These are phyloP conservation scores for Luzula sylvatica DNA, from an alignment of 176 grass and related monocot species.

Conservation along the genomic window DNA sequence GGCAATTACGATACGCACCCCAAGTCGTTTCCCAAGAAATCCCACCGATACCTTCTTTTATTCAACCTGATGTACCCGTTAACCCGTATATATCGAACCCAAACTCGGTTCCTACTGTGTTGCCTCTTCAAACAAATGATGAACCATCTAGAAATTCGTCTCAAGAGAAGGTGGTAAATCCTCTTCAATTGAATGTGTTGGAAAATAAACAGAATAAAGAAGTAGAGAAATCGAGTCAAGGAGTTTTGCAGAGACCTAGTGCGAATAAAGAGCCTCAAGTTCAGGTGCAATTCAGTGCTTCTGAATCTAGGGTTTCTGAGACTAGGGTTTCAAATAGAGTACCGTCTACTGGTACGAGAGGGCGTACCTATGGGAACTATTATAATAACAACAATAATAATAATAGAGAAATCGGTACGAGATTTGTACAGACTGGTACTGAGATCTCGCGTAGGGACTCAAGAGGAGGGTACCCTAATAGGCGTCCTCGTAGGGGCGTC, in stretches of 20 bases:
- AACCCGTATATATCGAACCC: slow-evolving; percentile 39
- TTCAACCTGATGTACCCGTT: slow-evolving; percentile 30
- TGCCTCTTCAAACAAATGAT: slow-evolving; percentile 26
- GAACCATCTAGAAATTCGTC: slow-evolving; percentile 22
- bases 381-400: slow-evolving; percentile 18
- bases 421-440: slow-evolving; percentile 27
- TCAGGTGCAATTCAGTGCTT: slow-evolving; percentile 26
- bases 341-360: slow-evolving; percentile 36
- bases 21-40: slow-evolving; percentile 35
- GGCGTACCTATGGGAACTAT: slow-evolving; percentile 49
- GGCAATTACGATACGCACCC: slow-evolving; percentile 69
- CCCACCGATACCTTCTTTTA: slow-evolving; percentile 28
- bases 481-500: slow-evolving; percentile 43
- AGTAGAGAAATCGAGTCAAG: slow-evolving; percentile 21
- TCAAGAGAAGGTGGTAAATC: slow-evolving; percentile 23
- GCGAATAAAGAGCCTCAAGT: slow-evolving; percentile 36
- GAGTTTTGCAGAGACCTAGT: slow-evolving; percentile 17
- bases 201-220: slow-evolving; percentile 31
- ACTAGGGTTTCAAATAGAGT: slow-evolving; percentile 26
- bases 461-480: slow-evolving; percentile 40
- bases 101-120: slow-evolving; percentile 31
- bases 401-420: slow-evolving; percentile 39
- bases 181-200: slow-evolving; percentile 25
- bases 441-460: slow-evolving; percentile 51
- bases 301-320: slow-evolving; percentile 31